Evolutionary conservation across 345 rosid genomes (phyloP).

Genomic region (Sapria himalayana): DNA sequence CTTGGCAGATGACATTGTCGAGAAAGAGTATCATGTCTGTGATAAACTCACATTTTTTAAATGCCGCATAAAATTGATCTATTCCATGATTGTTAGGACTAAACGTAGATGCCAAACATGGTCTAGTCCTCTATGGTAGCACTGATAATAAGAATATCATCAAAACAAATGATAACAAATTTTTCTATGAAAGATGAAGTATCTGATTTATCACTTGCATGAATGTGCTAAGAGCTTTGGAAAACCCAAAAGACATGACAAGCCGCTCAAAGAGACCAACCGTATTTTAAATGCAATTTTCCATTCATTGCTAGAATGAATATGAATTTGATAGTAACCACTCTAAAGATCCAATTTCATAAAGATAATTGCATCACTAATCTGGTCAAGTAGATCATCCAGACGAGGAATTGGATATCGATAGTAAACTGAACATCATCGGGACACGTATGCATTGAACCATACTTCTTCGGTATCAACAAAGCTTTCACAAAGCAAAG

Average conservation of each 20-base stretch:
- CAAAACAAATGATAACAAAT: background rate
- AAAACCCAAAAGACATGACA: background rate
- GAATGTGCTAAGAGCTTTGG: background rate
- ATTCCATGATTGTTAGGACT: background rate
- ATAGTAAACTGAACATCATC: background rate
- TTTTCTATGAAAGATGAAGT: background rate
- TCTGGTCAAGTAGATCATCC: conserved; percentile 1
- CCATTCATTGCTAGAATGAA: background rate
- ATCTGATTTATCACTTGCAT: background rate
- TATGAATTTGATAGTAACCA: background rate
- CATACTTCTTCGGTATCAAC: background rate
- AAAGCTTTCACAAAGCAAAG: background rate
- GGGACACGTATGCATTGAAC: background rate
- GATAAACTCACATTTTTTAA: background rate
- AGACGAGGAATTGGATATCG: background rate
- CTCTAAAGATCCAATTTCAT: no score
- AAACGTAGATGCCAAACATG: background rate
- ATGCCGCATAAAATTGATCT: background rate
- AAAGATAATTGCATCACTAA: background rate
- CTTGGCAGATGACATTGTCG: background rate
- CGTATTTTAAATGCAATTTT: background rate
- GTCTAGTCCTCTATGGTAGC: background rate
- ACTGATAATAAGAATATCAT: background rate
- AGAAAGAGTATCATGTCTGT: background rate
- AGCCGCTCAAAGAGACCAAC: background rate